Percentiles rank a stretch among this genome's conserved stretches.
phyloP scores from a whole-genome alignment of 2,329 filamentous ascomycete genomes.

The Ophiostoma quercus region DNA sequence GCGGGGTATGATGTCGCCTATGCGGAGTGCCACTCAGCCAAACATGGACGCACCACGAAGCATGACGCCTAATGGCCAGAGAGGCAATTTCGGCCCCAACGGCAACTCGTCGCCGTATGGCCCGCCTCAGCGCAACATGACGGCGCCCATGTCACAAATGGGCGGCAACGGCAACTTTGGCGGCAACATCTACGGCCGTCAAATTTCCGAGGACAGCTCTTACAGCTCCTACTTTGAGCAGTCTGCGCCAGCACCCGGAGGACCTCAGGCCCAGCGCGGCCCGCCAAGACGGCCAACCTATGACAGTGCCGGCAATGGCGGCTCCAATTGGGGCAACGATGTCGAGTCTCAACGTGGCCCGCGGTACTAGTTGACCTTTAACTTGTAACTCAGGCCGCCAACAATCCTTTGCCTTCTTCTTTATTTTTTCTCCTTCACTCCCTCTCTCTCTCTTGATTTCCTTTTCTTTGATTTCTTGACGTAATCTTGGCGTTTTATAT shows the following conservation, averaged over 20 bases:
- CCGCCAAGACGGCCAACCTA: slow-evolving; percentile 15
- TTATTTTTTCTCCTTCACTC: no score
- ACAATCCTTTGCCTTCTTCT: neutral
- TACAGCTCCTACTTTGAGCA: slow-evolving; percentile 27
- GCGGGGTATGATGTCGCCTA: slow-evolving; percentile 25
- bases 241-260: slow-evolving; percentile 17
- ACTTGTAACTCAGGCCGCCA: no score
- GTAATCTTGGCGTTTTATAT: slow-evolving; percentile 1
- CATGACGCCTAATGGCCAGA: slow-evolving; percentile 10
- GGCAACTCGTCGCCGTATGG: slow-evolving; percentile 25
- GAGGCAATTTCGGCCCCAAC: slow-evolving; percentile 13
- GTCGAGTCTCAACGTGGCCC: slow-evolving; percentile 27
- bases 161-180: slow-evolving; percentile 18
- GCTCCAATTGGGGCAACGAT: slow-evolving; percentile 25
- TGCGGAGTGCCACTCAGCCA: slow-evolving; percentile 33
- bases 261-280: slow-evolving; percentile 20
- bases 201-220: slow-evolving; percentile 25
- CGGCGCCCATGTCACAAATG: slow-evolving; percentile 31
- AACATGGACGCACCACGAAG: neutral
- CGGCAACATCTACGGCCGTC: slow-evolving; percentile 24
- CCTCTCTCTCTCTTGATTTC: neutral
- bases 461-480: neutral
- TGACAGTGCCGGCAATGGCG: slow-evolving; percentile 20
- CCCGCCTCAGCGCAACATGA: slow-evolving; percentile 35
- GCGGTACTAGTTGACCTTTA: slow-evolving; percentile 21